Base-by-base conservation (phyloP, 495 filamentous ascomycete genomes). In the Opeltia flavorubescens region DNA sequence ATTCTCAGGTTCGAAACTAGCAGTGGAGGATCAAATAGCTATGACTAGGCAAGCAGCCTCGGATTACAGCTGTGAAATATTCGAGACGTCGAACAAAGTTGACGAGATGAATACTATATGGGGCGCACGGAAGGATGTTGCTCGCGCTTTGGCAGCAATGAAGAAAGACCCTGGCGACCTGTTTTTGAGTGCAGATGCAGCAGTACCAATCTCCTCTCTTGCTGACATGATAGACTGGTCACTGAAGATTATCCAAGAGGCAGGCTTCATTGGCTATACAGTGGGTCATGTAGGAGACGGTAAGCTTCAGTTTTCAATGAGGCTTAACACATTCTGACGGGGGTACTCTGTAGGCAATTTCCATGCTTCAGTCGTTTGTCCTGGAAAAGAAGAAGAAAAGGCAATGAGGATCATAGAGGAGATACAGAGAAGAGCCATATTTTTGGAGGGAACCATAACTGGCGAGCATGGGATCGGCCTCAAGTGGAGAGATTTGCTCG, bases 251-350 rank as follows among this genome's bases (percentile, higher is more conserved):
- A 71, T 82, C 57, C 65, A 60, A 26, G 59, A 67, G 52, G 75
- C 69, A 45, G 74, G 71, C 1, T 51, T 82, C 17, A 55, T 76
- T 43, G 78, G 72, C 11, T 69, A 67, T 25, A 82, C 80, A 43
- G 75, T 80, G 42, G 78, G 78, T n/a, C 78, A 82, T 61, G 77
- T 81, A 15, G 78, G 78, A 12, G 78, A 82, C 63, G 78, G 78
- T 12, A 80, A 80, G 54, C 80, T 80, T 51, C 76, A 79, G 47
- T 44, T 42, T 51, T 36, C 24, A 33, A 17, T 36, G 21, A 47
- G 18, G 4, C 20, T 31, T 43, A 36, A 17, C 12, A 15, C n/a
- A 34, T 21, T 25, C 15, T 24, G 24, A 36, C 28, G 20, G 13
- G 38, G 11, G 36, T 45, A n/a, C 41, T 13, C 25, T 31, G 24